phyloP scores from a whole-genome alignment of 345 rosid genomes.

The Lenwebbia sp. region DNA sequence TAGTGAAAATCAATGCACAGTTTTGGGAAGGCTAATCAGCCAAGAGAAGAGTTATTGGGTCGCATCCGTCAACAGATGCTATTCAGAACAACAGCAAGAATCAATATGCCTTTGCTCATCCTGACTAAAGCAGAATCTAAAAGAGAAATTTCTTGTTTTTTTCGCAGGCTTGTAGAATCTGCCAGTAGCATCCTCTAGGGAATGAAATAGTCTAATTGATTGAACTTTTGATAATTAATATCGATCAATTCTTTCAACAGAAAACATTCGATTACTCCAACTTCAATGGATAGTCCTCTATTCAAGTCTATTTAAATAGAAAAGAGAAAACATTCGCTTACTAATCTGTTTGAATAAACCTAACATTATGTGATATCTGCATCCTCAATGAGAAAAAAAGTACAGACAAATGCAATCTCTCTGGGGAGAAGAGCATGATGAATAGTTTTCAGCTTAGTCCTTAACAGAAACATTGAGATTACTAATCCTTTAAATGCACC shows the following conservation, averaged over 20 bases:
- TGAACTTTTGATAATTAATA: not conserved
- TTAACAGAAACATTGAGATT: not conserved
- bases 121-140: not conserved
- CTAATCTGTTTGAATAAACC: not conserved
- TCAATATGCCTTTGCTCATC: not conserved
- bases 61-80: not conserved
- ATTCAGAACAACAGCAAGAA: not conserved
- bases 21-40: not conserved
- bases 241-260: not conserved
- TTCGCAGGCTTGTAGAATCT: not conserved
- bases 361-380: not conserved
- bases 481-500: not conserved
- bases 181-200: not conserved
- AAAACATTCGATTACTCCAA: not conserved
- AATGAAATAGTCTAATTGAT: not conserved
- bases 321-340: not conserved
- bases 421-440: not conserved
- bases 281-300: not conserved
- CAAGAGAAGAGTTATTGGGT: not conserved
- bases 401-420: not conserved
- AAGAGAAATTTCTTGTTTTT: not conserved
- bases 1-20: conserved; percentile 8
- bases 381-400: not conserved
- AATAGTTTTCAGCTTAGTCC: not conserved
- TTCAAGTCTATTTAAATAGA: not conserved